A percentile compares a stretch with the other conserved stretches of the same genome.
phyloP scores from a whole-genome alignment of 164 flowering plant genomes.

The Saururus chinensis region DNA sequence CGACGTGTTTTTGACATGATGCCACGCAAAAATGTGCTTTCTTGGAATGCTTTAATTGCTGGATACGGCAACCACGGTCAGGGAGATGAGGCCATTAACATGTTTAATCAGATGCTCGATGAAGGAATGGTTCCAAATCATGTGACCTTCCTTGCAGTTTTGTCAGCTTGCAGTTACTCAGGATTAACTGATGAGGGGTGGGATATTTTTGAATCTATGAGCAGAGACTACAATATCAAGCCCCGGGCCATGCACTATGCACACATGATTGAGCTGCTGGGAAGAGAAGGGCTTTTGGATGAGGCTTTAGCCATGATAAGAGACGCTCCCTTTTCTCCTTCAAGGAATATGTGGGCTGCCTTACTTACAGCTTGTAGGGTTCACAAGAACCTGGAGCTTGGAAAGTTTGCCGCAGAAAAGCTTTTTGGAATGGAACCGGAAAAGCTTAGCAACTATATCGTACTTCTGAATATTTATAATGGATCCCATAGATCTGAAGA shows the following conservation, averaged over 20 bases:
- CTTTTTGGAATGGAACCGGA: slow-evolving; percentile 65
- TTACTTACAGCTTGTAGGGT: slow-evolving; percentile 68
- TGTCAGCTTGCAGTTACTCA: slow-evolving; percentile 38
- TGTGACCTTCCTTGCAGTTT: slow-evolving; percentile 28
- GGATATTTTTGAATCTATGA: slow-evolving; percentile 69
- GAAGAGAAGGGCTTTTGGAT: slow-evolving; percentile 56
- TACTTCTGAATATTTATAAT: slow-evolving; percentile 66
- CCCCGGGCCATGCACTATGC: slow-evolving; percentile 85
- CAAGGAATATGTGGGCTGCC: slow-evolving; percentile 85
- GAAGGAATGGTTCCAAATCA: slow-evolving; percentile 26
- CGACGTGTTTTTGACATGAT: slow-evolving; percentile 45
- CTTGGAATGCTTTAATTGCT: slow-evolving; percentile 31
- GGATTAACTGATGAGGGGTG: slow-evolving; percentile 44
- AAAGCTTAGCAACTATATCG: slow-evolving; percentile 60
- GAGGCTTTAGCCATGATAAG: slow-evolving; percentile 63
- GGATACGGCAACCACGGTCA: slow-evolving; percentile 25
- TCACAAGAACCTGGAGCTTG: slow-evolving; percentile 63
- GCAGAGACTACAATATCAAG: slow-evolving; percentile 39
- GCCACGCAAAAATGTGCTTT: slow-evolving; percentile 24
- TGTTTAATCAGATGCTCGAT: slow-evolving; percentile 18
- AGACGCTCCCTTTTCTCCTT: slow-evolving; percentile 58
- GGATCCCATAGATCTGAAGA: slow-evolving; percentile 44
- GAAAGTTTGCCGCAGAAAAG: slow-evolving; percentile 76
- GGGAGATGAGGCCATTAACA: slow-evolving; percentile 18
- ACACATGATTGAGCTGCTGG: slow-evolving; percentile 69